These are phyloP conservation scores for Botrytis fragariae DNA, from an alignment of 2,329 filamentous ascomycete species.

Conservation along the genomic window DNA sequence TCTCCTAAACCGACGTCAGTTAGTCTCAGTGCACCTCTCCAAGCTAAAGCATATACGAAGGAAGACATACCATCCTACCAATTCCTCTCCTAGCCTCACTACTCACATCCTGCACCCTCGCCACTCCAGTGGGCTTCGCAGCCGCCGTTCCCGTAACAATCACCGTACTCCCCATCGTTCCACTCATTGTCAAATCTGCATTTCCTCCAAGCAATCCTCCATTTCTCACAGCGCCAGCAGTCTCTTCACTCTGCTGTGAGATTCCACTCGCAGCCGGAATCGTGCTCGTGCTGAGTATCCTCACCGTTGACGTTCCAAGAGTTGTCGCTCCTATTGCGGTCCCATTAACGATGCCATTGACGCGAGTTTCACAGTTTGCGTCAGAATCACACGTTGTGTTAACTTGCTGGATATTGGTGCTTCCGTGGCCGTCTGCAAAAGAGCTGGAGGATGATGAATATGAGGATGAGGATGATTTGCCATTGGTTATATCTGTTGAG, in stretches of 20 bases:
- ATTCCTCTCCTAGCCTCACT: not conserved
- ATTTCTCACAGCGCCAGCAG: not conserved
- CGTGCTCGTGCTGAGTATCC: not conserved
- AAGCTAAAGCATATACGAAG: not conserved
- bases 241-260: not conserved
- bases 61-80: not conserved
- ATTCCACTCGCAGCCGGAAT: not conserved
- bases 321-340: not conserved
- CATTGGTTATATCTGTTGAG: not conserved
- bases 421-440: not conserved
- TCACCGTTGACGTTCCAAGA: not conserved
- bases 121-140: not conserved
- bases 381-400: not conserved
- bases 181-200: not conserved
- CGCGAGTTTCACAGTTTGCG: constrained; percentile 5
- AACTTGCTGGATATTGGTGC: not conserved
- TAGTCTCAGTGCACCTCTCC: not conserved
- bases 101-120: not conserved
- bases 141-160: not conserved
- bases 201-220: not conserved
- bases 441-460: constrained; percentile 13
- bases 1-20: not conserved
- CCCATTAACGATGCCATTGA: constrained; percentile 2
- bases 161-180: constrained; percentile 2
- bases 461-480: not conserved